Base-by-base conservation (phyloP, 2,329 filamentous ascomycete genomes). In the Tolypocladium amazonense region DNA sequence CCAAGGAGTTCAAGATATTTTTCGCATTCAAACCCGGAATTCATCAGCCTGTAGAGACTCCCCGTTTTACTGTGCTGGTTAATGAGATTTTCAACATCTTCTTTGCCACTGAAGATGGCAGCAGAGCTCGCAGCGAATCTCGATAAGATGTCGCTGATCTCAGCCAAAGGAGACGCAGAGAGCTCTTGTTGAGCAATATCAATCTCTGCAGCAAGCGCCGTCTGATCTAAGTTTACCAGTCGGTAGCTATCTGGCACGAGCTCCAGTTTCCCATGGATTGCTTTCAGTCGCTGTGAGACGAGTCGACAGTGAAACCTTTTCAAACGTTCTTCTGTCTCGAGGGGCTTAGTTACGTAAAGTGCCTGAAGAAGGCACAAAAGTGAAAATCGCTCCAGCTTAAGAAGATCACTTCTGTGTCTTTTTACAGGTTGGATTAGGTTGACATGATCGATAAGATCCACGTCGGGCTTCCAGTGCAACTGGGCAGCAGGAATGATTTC, bases 401-500 rank as follows among this genome's bases (percentile, higher is more conserved):
- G 54, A 4, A 56, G 39, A 11, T 50, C 18, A 27, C n/a, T 45
- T n/a, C 39, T 58, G 27, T 56, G 23, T 7, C 54, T 35, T 39
- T 20, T 20, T 15, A 27, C 23, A 3, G 52, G 53, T 23, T 33
- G 52, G 8, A 59, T 56, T 20, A 59, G 41, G 55, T 54, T 57
- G 20, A 15, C 20, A 25, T 45, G 60, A 12, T 56, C 38, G 4
- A 58, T 25, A 18, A 61, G 59, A 18, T 61, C 57, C 20, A 61
- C 23, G 33, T 61, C 39, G 7, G 57, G 54, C 14, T 56, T 54
- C 60, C 60, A 61, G 38, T 59, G 53, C 11, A 61, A 20, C 5
- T 56, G 54, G 23, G 54, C 54, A 27, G 54, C 54, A 9, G 37
- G 37, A 27, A n/a, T 11, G 14, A 27, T 9, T 11, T 37, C 23